These are phyloP conservation scores for Cerrena zonata DNA, from an alignment of 1,284 basidiomycete species.

Conservation along the genomic window DNA sequence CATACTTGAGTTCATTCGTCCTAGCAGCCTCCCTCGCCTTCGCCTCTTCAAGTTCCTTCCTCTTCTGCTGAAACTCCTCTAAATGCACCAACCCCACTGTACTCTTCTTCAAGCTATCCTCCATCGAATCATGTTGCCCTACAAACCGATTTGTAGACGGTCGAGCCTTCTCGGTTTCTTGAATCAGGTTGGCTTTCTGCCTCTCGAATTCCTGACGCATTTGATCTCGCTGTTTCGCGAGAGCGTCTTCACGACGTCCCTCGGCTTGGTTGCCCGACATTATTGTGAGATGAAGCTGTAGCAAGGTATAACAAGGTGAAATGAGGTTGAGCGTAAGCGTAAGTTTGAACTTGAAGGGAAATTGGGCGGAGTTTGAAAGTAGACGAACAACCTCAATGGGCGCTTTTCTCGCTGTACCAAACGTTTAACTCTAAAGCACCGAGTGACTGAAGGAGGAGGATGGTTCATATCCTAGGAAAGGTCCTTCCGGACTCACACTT, in stretches of 20 bases:
- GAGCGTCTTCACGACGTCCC: constrained; percentile 71
- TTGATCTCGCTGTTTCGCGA: constrained; percentile 74
- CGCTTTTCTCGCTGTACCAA: not conserved
- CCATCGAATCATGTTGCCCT: constrained; percentile 90
- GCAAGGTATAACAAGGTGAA: not conserved
- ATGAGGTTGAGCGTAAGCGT: not conserved
- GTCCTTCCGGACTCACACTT: constrained; percentile 65
- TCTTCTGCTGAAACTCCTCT: constrained; percentile 86
- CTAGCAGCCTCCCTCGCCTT: constrained; percentile 85
- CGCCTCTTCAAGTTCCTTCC: constrained; percentile 88
- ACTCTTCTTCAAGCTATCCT: constrained; percentile 87
- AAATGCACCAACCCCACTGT: constrained; percentile 91
- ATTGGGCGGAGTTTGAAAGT: not conserved
- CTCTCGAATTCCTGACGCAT: constrained; percentile 84
- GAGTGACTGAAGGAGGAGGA: not conserved
- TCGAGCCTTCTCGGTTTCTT: constrained; percentile 78
- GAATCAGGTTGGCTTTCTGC: constrained; percentile 80
- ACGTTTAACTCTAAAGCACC: not conserved
- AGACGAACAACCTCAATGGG: not conserved
- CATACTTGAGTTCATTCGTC: constrained; percentile 80
- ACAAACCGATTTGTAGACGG: constrained; percentile 85
- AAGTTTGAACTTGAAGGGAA: not conserved
- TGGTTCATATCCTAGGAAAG: constrained; percentile 68
- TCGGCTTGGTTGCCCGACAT: constrained; percentile 71
- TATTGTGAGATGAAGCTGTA: not conserved